These are phyloP conservation scores for Lachancea dasiensis DNA, from an alignment of 805 yeast genomes.

Conservation along the genomic window DNA sequence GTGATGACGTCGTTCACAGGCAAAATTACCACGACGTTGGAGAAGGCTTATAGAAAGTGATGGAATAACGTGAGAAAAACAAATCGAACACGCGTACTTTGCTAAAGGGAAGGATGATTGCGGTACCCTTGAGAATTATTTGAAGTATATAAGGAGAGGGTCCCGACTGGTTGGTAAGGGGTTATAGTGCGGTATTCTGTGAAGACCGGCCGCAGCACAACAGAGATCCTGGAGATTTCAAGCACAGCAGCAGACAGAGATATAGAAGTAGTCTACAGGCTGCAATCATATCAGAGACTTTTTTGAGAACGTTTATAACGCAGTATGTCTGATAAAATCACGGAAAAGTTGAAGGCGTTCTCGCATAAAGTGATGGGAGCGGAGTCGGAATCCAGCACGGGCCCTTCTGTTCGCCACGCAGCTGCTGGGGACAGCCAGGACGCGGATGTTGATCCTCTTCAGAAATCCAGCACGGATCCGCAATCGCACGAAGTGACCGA, in stretches of 20 bases:
- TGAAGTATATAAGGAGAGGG: constrained; percentile 9
- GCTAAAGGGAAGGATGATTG: too few species aligned
- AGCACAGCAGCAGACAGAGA: neutral
- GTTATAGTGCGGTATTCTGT: too few species aligned
- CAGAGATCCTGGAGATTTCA: neutral
- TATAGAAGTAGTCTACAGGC: neutral
- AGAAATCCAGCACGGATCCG: constrained; percentile 8
- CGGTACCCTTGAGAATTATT: too few species aligned
- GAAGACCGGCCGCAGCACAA: neutral
- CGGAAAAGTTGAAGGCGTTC: constrained; percentile 14
- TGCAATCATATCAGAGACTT: neutral
- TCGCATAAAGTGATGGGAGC: constrained; percentile 11
- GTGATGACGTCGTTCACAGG: too few species aligned
- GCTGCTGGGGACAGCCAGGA: neutral
- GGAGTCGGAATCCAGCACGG: neutral
- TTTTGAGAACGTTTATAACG: neutral
- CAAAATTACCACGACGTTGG: too few species aligned
- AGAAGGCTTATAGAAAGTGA: too few species aligned
- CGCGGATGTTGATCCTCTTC: constrained; percentile 9
- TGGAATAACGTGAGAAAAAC: too few species aligned
- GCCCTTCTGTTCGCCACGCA: constrained; percentile 3
- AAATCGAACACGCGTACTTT: too few species aligned
- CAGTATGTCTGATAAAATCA: constrained; percentile 14
- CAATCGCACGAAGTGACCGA: constrained; percentile 2
- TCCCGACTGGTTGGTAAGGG: constrained; percentile 2